Conservation (phyloP, 2,329 filamentous ascomycete species). For the Graphilbum ipis-grandicollis region DNA sequence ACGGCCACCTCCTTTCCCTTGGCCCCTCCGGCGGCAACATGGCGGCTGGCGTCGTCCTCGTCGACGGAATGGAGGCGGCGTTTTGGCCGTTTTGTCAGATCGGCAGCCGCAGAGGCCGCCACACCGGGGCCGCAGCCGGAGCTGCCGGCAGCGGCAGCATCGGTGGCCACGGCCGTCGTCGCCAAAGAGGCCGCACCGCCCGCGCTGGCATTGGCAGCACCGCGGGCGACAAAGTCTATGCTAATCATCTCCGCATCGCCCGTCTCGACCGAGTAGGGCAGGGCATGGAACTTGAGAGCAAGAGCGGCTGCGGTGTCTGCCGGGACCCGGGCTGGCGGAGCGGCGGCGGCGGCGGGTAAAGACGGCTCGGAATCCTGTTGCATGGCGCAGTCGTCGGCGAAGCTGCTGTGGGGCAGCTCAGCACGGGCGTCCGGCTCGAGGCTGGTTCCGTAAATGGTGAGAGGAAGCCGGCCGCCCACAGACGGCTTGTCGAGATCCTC, state of each 20-base stretch:
- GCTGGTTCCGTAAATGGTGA: slow-evolving; percentile 80
- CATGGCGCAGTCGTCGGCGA: neutral
- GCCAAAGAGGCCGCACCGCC: slow-evolving; percentile 15
- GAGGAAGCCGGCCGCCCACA: slow-evolving; percentile 63
- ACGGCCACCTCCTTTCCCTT: slow-evolving; percentile 6
- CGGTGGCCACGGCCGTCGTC: too few species aligned
- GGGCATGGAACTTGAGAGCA: slow-evolving; percentile 60
- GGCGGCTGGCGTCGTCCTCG: neutral
- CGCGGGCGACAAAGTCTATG: slow-evolving; percentile 80
- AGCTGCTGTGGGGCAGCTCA: too few species aligned
- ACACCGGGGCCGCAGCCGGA: neutral
- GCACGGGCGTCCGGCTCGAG: too few species aligned
- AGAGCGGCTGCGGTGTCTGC: slow-evolving; percentile 21
- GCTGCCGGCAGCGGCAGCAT: slow-evolving; percentile 20
- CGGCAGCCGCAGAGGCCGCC: neutral
- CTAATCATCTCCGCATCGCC: slow-evolving; percentile 96
- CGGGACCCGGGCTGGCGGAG: too few species aligned
- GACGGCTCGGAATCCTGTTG: neutral
- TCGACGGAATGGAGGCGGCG: neutral
- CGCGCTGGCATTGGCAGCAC: slow-evolving; percentile 52
- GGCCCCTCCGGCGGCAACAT: neutral
- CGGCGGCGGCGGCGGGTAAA: neutral
- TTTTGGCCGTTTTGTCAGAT: neutral
- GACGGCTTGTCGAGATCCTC: slow-evolving; percentile 33
- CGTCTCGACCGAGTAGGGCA: slow-evolving; percentile 80